Conservation (phyloP, 2,329 filamentous ascomycete species). For the Pseudogymnoascus sp. region DNA sequence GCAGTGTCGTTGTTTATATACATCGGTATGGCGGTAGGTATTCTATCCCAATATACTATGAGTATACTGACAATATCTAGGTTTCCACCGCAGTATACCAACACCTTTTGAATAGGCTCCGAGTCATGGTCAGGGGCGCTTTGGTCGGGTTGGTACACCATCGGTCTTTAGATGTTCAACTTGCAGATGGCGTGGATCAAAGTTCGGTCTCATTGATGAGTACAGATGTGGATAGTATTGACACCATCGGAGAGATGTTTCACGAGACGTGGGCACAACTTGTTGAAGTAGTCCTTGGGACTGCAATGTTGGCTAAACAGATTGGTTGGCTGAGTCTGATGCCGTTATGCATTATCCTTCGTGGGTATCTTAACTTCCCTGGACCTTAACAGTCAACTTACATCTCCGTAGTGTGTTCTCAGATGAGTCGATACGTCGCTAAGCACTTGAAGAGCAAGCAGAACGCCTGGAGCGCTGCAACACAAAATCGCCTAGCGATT, state of each 20-base stretch:
- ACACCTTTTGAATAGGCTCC: slow-evolving; percentile 28
- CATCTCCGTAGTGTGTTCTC: slow-evolving; percentile 33
- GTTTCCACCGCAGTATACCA: slow-evolving; percentile 30
- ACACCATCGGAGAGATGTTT: slow-evolving; percentile 30
- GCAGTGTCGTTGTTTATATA: slow-evolving; percentile 31
- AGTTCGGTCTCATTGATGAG: slow-evolving; percentile 35
- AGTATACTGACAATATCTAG: slow-evolving; percentile 19
- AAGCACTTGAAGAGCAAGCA: slow-evolving; percentile 31
- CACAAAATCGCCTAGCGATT: slow-evolving; percentile 34
- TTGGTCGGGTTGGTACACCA: slow-evolving; percentile 33
- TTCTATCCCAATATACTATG: background rate
- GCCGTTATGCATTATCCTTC: slow-evolving; percentile 35
- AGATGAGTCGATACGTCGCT: slow-evolving; percentile 36
- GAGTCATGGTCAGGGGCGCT: slow-evolving; percentile 30
- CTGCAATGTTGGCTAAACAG: slow-evolving; percentile 32
- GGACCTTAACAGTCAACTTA: background rate
- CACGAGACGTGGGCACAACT: slow-evolving; percentile 38
- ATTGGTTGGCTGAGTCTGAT: slow-evolving; percentile 39
- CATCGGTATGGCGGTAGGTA: slow-evolving; percentile 32
- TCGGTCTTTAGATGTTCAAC: slow-evolving; percentile 26
- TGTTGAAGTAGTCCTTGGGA: slow-evolving; percentile 37
- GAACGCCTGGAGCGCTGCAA: slow-evolving; percentile 36
- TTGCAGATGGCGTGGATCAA: slow-evolving; percentile 26
- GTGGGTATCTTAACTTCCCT: slow-evolving; percentile 26
- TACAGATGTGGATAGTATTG: slow-evolving; percentile 34